Conservation (phyloP, 1,284 basidiomycete species). For the Austropuccinia psidii region DNA sequence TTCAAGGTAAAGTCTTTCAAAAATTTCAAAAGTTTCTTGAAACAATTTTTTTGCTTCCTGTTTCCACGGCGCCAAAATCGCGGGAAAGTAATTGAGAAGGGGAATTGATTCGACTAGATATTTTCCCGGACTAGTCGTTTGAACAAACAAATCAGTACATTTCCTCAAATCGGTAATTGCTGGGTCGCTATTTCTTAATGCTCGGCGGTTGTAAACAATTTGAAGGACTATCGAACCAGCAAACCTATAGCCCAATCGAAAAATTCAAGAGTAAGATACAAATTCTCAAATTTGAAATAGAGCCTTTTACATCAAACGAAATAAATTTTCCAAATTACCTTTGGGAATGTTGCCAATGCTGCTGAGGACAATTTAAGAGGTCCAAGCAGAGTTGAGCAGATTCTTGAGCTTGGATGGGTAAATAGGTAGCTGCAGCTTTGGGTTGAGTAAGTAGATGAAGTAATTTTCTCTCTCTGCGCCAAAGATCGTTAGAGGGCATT, state of each 20-base stretch:
- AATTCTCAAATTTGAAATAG: neutral
- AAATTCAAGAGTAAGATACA: neutral
- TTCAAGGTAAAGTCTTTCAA: constrained; percentile 40
- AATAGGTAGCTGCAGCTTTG: constrained; percentile 41
- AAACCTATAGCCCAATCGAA: constrained; percentile 38
- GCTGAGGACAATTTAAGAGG: constrained; percentile 40
- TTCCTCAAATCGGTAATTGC: constrained; percentile 43
- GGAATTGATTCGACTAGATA: constrained; percentile 44
- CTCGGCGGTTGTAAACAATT: constrained; percentile 44
- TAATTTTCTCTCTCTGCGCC: constrained; percentile 42
- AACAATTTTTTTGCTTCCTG: constrained; percentile 38
- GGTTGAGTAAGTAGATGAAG: constrained; percentile 41
- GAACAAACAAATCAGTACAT: constrained; percentile 42
- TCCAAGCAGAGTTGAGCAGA: constrained; percentile 42
- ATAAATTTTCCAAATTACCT: constrained; percentile 9
- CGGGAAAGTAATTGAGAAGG: constrained; percentile 41
- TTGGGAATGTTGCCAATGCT: constrained; percentile 44
- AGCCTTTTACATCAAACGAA: neutral
- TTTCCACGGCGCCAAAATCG: constrained; percentile 43
- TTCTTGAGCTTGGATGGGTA: constrained; percentile 44
- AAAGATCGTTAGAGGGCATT: constrained; percentile 43
- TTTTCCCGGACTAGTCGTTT: constrained; percentile 43
- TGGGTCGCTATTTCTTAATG: constrained; percentile 40
- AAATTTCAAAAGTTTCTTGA: constrained; percentile 41
- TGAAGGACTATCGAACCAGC: constrained; percentile 46